Conservation (phyloP, 2,329 filamentous ascomycete genomes). For the Xylogone sp. region DNA sequence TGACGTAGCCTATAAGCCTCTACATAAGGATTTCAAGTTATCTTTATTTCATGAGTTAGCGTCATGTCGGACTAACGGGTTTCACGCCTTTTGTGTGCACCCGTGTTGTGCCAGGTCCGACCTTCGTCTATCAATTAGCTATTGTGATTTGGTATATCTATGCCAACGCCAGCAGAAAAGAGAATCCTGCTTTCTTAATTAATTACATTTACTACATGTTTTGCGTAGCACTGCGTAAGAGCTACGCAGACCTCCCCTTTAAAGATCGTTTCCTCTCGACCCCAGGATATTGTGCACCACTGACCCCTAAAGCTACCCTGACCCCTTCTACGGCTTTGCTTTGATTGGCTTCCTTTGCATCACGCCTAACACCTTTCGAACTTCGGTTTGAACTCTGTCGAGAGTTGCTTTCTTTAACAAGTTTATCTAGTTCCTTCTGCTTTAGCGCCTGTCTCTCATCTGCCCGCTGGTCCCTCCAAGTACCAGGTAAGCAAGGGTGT, state of each 20-base stretch:
- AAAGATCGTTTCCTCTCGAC: neutral
- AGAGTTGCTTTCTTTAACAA: constrained; percentile 19
- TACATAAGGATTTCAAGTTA: no score
- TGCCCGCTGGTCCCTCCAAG: constrained; percentile 44
- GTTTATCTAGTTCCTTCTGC: constrained; percentile 44
- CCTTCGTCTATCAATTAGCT: no score
- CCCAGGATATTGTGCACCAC: neutral
- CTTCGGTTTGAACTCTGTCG: constrained; percentile 13
- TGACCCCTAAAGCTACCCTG: constrained; percentile 43
- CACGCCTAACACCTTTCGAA: constrained; percentile 35
- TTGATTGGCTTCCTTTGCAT: constrained; percentile 52
- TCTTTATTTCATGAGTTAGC: no score
- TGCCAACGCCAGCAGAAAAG: no score
- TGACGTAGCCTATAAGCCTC: no score
- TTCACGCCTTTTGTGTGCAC: no score
- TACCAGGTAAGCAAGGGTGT: constrained; percentile 57
- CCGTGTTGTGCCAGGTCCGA: no score
- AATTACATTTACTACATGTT: no score
- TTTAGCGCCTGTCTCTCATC: constrained; percentile 23
- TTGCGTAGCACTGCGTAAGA: no score
- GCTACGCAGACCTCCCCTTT: neutral
- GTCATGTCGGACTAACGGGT: no score
- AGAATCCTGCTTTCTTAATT: no score
- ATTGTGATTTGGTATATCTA: no score
- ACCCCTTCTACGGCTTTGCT: constrained; percentile 59